Percentiles rank a stretch among this genome's conserved stretches.
Conservation (phyloP, 1,284 basidiomycete genomes). For the Fistulinella cinereoalba region DNA sequence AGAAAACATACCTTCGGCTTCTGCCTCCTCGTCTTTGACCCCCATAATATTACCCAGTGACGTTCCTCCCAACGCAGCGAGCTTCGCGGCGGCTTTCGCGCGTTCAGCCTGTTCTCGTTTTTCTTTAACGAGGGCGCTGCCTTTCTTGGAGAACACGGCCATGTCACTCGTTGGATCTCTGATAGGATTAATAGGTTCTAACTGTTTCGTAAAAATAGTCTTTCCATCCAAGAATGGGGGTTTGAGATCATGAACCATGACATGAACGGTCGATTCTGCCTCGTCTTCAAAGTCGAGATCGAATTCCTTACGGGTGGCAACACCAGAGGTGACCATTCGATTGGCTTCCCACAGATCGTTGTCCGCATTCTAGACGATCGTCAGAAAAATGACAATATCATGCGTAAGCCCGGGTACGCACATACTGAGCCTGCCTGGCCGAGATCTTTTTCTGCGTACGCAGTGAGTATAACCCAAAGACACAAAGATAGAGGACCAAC, state of each 20-base stretch:
- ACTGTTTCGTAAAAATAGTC: conserved; percentile 93
- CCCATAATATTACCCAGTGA: conserved; percentile 96
- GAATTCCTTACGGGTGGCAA: conserved; percentile 81
- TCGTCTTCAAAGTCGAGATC: conserved; percentile 94
- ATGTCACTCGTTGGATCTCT: conserved; percentile 92
- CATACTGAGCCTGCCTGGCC: conserved; percentile 91
- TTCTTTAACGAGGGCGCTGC: conserved; percentile 89
- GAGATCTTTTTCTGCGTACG: conserved; percentile 72
- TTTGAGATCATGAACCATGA: conserved; percentile 95
- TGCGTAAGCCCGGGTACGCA: conserved; percentile 40
- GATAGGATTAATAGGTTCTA: conserved; percentile 97
- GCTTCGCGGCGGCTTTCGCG: conserved; percentile 92
- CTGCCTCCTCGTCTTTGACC: conserved; percentile 91
- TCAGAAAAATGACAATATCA: neutral
- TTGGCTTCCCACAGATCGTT: conserved; percentile 99
- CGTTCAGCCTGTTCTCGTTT: conserved; percentile 95
- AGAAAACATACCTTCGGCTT: conserved; percentile 70
- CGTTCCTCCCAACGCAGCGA: conserved; percentile 90
- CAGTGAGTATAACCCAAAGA: conserved; percentile 1
- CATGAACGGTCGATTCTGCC: conserved; percentile 92
- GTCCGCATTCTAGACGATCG: conserved; percentile 76
- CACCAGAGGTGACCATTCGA: conserved; percentile 93
- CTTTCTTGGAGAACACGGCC: conserved; percentile 95
- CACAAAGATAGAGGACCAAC: conserved; percentile 38
- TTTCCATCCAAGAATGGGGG: conserved; percentile 98